Evolutionary conservation across 2,329 filamentous ascomycete genomes (phyloP), one percentile per base, ranked within the genome.

Genomic region (Phoma sp.): DNA sequence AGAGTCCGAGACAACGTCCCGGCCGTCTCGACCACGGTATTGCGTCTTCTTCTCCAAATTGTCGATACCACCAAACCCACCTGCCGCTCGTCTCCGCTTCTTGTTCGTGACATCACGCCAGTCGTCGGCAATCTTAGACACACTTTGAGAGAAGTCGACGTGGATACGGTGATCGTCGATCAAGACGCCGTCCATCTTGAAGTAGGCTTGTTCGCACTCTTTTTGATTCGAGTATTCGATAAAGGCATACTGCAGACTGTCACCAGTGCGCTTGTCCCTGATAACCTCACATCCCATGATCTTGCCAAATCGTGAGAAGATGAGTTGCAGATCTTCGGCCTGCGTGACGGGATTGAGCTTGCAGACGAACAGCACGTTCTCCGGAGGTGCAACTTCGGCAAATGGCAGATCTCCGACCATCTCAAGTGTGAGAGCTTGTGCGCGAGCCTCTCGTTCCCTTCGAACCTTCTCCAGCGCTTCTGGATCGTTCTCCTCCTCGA

Each of bases 321-420:
- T 98, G 62, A 98, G 84, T 73, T 97, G 89, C 41, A 99, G 81
- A 72, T 99, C 95, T 69, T 96, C 90, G 70, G 97, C 94, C 70
- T 91, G 90, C 9, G 95, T 99, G 41, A 99, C 92, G 0, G 95
- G 95, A 68, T 99, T 99, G 38, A 99, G 82, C 75, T 99, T 99
- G 88, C 95, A 99, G 38, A 99, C 93, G 72, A 99, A 99, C 2
- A 99, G 82, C 13, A 99, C 88, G 74, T 99, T 98, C 78, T 99
- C 95, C 0, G 95, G 95, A 4, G 95, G 95, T 68, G 94, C 96
- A 66, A 99, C 93, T 77, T 99, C 95, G 55, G 95, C 95, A 75
- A 97, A 99, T 4, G 95, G 95, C 55, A 99, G 80, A 74, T 99
- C 95, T 38, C 95, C 95, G 77, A 99, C 95, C 88, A 99, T 96